Conservation (phyloP, 1,139 yeast species). For the Magnusiomyces paraingens region DNA sequence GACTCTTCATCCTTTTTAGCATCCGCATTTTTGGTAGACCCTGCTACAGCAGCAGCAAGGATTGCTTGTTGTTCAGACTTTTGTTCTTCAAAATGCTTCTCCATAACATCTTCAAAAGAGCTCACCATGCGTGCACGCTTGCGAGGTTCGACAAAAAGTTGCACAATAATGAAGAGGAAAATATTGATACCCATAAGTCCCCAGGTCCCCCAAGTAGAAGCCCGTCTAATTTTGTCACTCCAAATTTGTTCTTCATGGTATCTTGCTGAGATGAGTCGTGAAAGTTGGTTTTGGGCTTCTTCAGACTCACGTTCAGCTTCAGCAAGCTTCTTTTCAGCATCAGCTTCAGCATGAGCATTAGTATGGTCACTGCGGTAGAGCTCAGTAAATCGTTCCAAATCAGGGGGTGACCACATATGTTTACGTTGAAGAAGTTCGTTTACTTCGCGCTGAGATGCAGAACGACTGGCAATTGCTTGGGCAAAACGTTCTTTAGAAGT, state of each 20-base stretch:
- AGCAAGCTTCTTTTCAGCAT: constrained; percentile 46
- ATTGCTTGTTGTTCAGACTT: constrained; percentile 11
- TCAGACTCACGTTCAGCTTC: constrained; percentile 63
- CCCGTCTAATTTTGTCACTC: constrained; percentile 92
- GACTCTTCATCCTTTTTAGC: neutral
- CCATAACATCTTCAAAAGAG: constrained; percentile 77
- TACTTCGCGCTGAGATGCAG: constrained; percentile 74
- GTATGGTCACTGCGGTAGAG: constrained; percentile 76
- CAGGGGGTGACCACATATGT: constrained; percentile 69
- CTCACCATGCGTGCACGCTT: constrained; percentile 73
- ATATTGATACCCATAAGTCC: constrained; percentile 83
- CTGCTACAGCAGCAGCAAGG: constrained; percentile 11
- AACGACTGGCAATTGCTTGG: constrained; percentile 57
- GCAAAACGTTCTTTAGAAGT: constrained; percentile 49
- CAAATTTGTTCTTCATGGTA: constrained; percentile 97
- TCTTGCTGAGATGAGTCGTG: constrained; percentile 73
- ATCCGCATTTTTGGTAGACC: neutral
- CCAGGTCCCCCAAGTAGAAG: constrained; percentile 97
- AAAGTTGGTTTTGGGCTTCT: constrained; percentile 58
- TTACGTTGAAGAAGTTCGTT: constrained; percentile 85
- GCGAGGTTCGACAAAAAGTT: constrained; percentile 91
- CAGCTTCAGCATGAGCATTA: constrained; percentile 56
- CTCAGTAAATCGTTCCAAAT: constrained; percentile 77
- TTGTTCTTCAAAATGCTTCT: constrained; percentile 21
- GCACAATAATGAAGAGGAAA: constrained; percentile 69